Percentiles rank a stretch among this genome's conserved stretches.
These are phyloP conservation scores for Aspergillus pseudoviridinutans DNA, from an alignment of 2,329 filamentous ascomycete genomes.

Conservation along the genomic window DNA sequence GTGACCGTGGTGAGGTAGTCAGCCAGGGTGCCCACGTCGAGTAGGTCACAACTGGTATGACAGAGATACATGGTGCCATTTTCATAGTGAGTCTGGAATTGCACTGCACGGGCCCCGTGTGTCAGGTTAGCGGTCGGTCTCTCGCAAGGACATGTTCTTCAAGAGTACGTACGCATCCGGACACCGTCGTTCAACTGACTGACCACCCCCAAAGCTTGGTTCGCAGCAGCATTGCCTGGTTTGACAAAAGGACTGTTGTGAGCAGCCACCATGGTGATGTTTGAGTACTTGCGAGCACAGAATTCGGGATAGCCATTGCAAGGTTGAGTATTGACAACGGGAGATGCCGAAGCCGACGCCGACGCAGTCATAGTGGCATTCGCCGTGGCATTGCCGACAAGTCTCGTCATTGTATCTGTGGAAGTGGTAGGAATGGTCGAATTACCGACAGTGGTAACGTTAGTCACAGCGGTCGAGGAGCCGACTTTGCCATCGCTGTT, in stretches of 20 bases:
- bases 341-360: slow-evolving; percentile 36
- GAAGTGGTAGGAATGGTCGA: slow-evolving; percentile 30
- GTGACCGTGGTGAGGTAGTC: slow-evolving; percentile 66
- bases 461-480: slow-evolving; percentile 21
- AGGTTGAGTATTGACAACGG: slow-evolving; percentile 64
- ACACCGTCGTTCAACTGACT: slow-evolving; percentile 73
- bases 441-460: slow-evolving; percentile 22
- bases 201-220: slow-evolving; percentile 65
- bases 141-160: background rate
- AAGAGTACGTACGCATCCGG: slow-evolving; percentile 47
- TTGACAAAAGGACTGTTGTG: slow-evolving; percentile 79
- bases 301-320: slow-evolving; percentile 79
- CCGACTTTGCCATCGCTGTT: slow-evolving; percentile 16
- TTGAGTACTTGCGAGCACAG: slow-evolving; percentile 71
- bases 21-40: slow-evolving; percentile 75
- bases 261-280: slow-evolving; percentile 71
- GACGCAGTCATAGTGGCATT: slow-evolving; percentile 48
- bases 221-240: slow-evolving; percentile 67
- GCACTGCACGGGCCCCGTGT: slow-evolving; percentile 40
- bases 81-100: slow-evolving; percentile 56
- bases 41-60: slow-evolving; percentile 76
- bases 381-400: slow-evolving; percentile 46
- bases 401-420: slow-evolving; percentile 36
- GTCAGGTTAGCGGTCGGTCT: background rate
- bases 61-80: slow-evolving; percentile 70